Evolutionary conservation across 1,139 yeast species (phyloP).

Genomic region (Wickerhamomyces sp.): DNA sequence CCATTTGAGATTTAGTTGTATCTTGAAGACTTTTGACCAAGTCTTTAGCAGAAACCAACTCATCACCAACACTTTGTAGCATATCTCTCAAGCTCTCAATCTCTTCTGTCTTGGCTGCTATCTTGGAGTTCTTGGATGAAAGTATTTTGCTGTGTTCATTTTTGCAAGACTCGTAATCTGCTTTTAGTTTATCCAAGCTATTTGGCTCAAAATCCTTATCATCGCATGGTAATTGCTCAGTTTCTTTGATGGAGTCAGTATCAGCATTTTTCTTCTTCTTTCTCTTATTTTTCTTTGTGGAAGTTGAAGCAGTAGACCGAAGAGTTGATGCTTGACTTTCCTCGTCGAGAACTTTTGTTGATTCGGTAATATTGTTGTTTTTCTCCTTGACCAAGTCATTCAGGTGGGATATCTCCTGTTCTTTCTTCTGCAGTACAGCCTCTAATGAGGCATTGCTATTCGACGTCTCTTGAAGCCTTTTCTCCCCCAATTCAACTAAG

Average conservation of each 20-base stretch:
- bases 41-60: conserved; percentile 55
- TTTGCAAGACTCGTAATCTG: not conserved
- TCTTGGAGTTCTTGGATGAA: not conserved
- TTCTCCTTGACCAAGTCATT: too few relatives aligned
- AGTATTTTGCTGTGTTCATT: not conserved
- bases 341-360: too few relatives aligned
- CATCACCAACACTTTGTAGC: conserved; percentile 71
- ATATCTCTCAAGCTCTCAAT: conserved; percentile 53
- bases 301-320: not conserved
- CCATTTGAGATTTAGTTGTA: conserved; percentile 15
- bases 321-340: too few relatives aligned
- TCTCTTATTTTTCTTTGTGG: conserved; percentile 15
- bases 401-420: too few relatives aligned
- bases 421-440: too few relatives aligned
- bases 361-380: too few relatives aligned
- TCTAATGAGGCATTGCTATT: too few relatives aligned
- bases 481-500: too few relatives aligned
- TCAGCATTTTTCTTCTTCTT: conserved; percentile 15
- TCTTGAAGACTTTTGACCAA: conserved; percentile 20
- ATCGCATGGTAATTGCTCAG: conserved; percentile 5
- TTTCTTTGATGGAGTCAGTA: conserved; percentile 6
- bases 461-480: too few relatives aligned
- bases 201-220: not conserved
- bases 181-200: conserved; percentile 6
- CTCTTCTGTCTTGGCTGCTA: conserved; percentile 19